Evolutionary conservation across 108 stramenopile species (phyloP).

Genomic region (Cyclotella choctawhatcheeana): DNA sequence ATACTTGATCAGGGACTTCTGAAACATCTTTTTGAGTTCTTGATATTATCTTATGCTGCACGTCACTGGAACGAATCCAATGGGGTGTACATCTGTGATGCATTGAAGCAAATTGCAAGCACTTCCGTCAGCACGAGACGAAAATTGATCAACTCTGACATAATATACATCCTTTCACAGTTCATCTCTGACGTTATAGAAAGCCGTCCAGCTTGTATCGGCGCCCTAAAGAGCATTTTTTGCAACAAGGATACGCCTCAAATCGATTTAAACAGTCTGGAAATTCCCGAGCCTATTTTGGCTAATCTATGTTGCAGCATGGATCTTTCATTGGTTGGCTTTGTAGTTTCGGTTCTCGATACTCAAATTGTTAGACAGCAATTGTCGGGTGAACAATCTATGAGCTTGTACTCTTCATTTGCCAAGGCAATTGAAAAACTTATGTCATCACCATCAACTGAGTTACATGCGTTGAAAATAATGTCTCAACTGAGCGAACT

Average conservation of each 20-base stretch:
- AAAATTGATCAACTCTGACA: too few species aligned
- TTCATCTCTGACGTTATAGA: neutral
- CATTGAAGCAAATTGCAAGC: neutral
- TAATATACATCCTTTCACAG: neutral
- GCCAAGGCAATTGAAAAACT: too few species aligned
- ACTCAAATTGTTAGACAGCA: too few species aligned
- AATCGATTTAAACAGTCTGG: neutral
- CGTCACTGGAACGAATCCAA: neutral
- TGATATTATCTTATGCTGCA: neutral
- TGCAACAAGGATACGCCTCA: neutral
- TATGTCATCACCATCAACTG: too few species aligned
- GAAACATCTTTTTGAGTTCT: neutral
- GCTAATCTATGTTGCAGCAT: too few species aligned
- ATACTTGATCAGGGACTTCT: neutral
- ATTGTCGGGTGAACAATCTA: too few species aligned
- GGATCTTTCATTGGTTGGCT: neutral
- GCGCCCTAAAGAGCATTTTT: neutral
- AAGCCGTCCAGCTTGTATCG: neutral
- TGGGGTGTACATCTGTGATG: neutral
- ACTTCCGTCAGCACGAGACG: neutral
- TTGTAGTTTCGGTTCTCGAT: too few species aligned
- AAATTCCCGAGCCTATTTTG: neutral
- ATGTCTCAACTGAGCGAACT: too few species aligned
- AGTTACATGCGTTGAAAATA: too few species aligned
- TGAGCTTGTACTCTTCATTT: too few species aligned